Evolutionary conservation across 768 basidiomycete genomes (phyloP).

Genomic region (Phanerochaete carnosa): DNA sequence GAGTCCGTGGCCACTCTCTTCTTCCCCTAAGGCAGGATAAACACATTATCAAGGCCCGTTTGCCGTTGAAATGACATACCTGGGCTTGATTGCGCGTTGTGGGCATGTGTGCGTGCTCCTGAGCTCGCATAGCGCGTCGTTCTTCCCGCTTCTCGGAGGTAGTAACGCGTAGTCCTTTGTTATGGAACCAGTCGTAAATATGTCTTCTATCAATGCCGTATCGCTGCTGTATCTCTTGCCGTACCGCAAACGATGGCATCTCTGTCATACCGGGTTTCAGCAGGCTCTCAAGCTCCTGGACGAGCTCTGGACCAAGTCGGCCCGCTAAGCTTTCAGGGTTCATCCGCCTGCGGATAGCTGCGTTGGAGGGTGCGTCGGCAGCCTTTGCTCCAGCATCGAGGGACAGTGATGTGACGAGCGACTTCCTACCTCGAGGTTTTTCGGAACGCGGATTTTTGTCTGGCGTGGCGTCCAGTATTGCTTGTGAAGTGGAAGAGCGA

Average conservation of each 20-base stretch:
- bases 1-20: background rate
- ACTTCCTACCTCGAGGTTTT: background rate
- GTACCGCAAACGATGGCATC: constrained; percentile 71
- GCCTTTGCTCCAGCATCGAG: background rate
- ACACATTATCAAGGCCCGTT: background rate
- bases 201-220: constrained; percentile 70
- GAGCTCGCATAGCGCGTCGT: constrained; percentile 15
- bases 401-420: background rate
- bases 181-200: constrained; percentile 79
- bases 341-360: constrained; percentile 39
- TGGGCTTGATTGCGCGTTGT: constrained; percentile 3
- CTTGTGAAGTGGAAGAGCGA: background rate
- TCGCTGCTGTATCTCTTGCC: constrained; percentile 68
- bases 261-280: constrained; percentile 65
- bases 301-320: constrained; percentile 61
- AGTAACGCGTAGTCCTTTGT: constrained; percentile 36
- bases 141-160: constrained; percentile 22
- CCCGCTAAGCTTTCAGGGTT: constrained; percentile 69
- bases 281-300: constrained; percentile 69
- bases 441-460: background rate
- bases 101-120: background rate
- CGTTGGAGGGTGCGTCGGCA: background rate
- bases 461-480: background rate
- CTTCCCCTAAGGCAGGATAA: background rate
- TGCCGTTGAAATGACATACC: background rate